Base-by-base conservation (phyloP, 2,329 filamentous ascomycete genomes). In the Atkinsonella texensis region DNA sequence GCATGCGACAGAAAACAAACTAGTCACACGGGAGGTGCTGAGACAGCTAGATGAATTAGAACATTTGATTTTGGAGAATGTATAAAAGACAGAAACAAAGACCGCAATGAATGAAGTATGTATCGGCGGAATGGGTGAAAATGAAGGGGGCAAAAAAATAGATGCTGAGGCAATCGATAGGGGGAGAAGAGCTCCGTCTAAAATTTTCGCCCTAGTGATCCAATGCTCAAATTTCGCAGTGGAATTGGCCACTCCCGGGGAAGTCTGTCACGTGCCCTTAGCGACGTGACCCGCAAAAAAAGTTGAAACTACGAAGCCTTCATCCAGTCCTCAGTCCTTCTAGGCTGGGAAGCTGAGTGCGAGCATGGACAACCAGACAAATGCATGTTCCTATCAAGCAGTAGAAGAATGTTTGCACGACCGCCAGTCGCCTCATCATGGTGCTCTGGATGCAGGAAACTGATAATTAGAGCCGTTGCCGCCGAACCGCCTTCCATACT, bases 391-490 rank as follows among this genome's bases (percentile, higher is more conserved):
- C 18, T 15, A 4, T 15, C 15, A n/a, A 17, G 10, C 45, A 32
- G 42, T 40, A n/a, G 20, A 55, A 18, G 3, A 68, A 28, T 67
- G 64, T 59, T 67, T 46, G 49, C 59, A 32, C 64, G 66, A 28
- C 63, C 65, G 20, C 56, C 57, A 7, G 50, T 60, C 44, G 56
- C 63, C 38, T 58, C 60, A 50, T 51, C 67, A 38, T 57, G 57
- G 48, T 68, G 66, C 32, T 61, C 60, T 15, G 58, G 60, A 23
- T 68, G 65, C 38, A 62, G 64, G 52, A 60, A 55, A 8, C 54
- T 59, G 20, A 58, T 68, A 12, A 42, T 66, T 31, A 56, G 62
- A 48, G 65, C 65, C 13, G 56, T 68, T 13, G 53, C 60, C 2
- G 58, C 59, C 18, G 56, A 54, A 31, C 52, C 57, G 40, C 47